Conservation (phyloP, 2,329 filamentous ascomycete species). For the Taxawa tesnikishii region DNA sequence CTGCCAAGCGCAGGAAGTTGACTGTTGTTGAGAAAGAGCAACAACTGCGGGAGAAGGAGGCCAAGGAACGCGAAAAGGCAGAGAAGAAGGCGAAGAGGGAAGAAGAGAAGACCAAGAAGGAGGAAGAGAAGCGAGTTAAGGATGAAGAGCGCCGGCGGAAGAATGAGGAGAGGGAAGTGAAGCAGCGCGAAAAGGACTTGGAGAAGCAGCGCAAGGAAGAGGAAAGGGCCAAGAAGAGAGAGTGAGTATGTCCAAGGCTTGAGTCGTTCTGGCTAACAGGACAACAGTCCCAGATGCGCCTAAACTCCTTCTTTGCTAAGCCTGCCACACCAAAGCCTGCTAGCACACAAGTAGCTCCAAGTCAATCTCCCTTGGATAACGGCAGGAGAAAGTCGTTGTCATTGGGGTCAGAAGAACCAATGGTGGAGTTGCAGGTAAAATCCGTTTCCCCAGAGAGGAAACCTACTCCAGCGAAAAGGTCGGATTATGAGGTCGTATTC, state of each 20-base stretch:
- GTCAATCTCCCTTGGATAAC: constrained; percentile 15
- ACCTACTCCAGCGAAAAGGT: constrained; percentile 14
- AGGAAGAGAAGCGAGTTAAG: constrained; percentile 16
- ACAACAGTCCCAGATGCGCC: background rate
- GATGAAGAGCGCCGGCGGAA: constrained; percentile 23
- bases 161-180: constrained; percentile 26
- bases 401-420: constrained; percentile 10
- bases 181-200: constrained; percentile 30
- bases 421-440: background rate
- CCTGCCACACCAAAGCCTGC: constrained; percentile 14
- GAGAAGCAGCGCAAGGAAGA: constrained; percentile 33
- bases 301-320: constrained; percentile 33
- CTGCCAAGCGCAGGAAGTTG: constrained; percentile 30
- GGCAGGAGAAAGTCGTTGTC: constrained; percentile 13
- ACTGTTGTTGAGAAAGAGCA: constrained; percentile 30
- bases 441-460: constrained; percentile 19
- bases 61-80: constrained; percentile 18
- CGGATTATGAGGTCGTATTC: constrained; percentile 51
- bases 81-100: constrained; percentile 18
- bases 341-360: background rate
- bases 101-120: constrained; percentile 17
- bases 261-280: background rate
- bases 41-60: constrained; percentile 24
- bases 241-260: constrained; percentile 12
- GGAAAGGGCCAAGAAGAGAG: constrained; percentile 25